These are phyloP conservation scores for Naegleria lovaniensis DNA, from an alignment of 208 protist genomes.

Conservation along the genomic window DNA sequence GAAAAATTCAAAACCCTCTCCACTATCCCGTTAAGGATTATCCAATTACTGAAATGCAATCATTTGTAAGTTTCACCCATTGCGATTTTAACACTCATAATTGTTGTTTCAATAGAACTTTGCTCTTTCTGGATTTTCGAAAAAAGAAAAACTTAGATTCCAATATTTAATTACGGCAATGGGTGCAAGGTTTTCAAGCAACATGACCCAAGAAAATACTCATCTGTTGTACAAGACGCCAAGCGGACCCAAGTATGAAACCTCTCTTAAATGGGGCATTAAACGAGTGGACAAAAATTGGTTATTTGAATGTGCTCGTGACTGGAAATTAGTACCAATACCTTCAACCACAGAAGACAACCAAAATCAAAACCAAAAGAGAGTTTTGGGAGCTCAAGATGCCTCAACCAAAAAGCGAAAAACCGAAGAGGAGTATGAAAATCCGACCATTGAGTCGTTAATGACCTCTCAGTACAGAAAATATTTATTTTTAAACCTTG, in stretches of 20 bases:
- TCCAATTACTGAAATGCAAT: background rate
- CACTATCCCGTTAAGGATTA: slow-evolving; percentile 5
- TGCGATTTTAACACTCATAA: background rate
- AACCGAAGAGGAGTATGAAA: background rate
- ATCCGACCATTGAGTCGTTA: background rate
- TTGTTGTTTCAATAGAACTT: background rate
- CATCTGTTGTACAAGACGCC: background rate
- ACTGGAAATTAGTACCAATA: background rate
- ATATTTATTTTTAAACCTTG: background rate
- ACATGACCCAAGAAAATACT: slow-evolving; percentile 10
- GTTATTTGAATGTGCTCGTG: background rate
- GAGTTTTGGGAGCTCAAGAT: background rate
- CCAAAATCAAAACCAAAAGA: background rate
- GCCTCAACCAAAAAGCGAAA: background rate
- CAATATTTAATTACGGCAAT: slow-evolving; percentile 1
- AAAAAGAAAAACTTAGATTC: background rate
- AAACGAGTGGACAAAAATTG: background rate
- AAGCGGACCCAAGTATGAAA: background rate
- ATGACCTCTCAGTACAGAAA: background rate
- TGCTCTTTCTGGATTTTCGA: background rate
- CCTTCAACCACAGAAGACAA: background rate
- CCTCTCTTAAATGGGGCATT: background rate
- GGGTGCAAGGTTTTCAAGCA: background rate
- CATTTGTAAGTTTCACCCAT: background rate
- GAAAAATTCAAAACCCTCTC: background rate